These are phyloP conservation scores for Carex cristatella DNA, from an alignment of 176 grass and related monocot species.

Conservation along the genomic window DNA sequence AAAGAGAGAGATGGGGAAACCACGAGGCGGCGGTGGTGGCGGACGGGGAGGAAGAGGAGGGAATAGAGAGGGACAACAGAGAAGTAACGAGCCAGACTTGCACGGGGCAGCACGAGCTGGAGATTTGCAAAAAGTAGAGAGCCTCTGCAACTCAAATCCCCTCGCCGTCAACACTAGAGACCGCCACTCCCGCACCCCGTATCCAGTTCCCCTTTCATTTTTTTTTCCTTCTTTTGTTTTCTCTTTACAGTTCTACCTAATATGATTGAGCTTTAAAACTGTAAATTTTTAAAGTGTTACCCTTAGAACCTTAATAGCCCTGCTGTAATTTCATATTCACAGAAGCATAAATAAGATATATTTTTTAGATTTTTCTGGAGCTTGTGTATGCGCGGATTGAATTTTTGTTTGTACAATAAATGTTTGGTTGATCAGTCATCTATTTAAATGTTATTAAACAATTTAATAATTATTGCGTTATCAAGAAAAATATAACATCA, in stretches of 20 bases:
- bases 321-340: background rate
- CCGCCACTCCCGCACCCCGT: slow-evolving; percentile 51
- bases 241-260: background rate
- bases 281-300: background rate
- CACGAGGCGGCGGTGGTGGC: background rate
- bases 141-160: slow-evolving; percentile 39
- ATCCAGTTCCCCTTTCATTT: slow-evolving; percentile 10
- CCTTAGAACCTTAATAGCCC: background rate
- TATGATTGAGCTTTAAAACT: background rate
- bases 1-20: slow-evolving; percentile 23
- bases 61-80: background rate
- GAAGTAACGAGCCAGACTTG: slow-evolving; percentile 19
- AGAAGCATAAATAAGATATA: background rate
- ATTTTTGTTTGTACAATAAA: background rate
- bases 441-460: background rate
- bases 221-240: background rate
- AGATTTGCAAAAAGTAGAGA: slow-evolving; percentile 26
- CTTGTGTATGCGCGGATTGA: background rate
- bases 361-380: background rate
- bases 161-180: slow-evolving; percentile 47
- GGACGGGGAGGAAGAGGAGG: slow-evolving; percentile 13
- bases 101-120: slow-evolving; percentile 39
- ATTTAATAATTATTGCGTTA: background rate
- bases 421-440: background rate
- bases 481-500: background rate